Evolutionary conservation across 306 rosid species (phyloP).

Genomic region (Prunus salicina): DNA sequence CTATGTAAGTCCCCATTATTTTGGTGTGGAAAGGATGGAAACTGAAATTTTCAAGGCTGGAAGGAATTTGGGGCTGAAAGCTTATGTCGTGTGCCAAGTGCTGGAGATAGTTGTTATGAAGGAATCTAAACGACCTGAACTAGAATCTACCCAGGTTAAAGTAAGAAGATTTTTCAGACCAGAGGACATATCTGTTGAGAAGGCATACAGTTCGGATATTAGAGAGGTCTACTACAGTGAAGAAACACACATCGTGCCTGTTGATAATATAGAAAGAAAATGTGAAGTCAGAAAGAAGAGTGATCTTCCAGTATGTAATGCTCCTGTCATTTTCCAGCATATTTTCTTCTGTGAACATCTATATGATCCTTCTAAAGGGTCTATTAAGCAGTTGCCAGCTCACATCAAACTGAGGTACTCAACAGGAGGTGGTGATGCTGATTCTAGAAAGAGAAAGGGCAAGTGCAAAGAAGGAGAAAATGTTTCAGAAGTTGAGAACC

Average conservation of each 20-base stretch:
- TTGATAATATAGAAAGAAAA: constrained; percentile 37
- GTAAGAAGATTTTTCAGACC: constrained; percentile 88
- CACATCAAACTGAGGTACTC: constrained; percentile 63
- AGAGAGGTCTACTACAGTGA: constrained; percentile 57
- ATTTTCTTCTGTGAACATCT: constrained; percentile 49
- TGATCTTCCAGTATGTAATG: constrained; percentile 34
- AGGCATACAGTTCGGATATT: constrained; percentile 55
- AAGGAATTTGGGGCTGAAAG: constrained; percentile 80
- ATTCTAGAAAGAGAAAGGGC: constrained; percentile 83
- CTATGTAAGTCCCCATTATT: constrained; percentile 60
- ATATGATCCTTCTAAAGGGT: constrained; percentile 51
- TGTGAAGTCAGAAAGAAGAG: constrained; percentile 51
- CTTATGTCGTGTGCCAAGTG: constrained; percentile 82
- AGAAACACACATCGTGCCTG: constrained; percentile 19
- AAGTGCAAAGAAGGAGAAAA: constrained; percentile 78
- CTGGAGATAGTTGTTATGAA: constrained; percentile 49
- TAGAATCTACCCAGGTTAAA: constrained; percentile 57
- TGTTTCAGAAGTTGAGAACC: constrained; percentile 38
- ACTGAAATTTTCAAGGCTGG: constrained; percentile 63
- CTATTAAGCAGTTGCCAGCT: constrained; percentile 71
- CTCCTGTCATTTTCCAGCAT: constrained; percentile 41
- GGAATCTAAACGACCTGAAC: constrained; percentile 45
- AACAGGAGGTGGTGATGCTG: constrained; percentile 47
- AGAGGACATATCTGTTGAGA: constrained; percentile 76
- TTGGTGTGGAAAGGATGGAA: constrained; percentile 50